phyloP scores from a whole-genome alignment of 1,284 basidiomycete genomes.

The Boletus albobrunnescens region DNA sequence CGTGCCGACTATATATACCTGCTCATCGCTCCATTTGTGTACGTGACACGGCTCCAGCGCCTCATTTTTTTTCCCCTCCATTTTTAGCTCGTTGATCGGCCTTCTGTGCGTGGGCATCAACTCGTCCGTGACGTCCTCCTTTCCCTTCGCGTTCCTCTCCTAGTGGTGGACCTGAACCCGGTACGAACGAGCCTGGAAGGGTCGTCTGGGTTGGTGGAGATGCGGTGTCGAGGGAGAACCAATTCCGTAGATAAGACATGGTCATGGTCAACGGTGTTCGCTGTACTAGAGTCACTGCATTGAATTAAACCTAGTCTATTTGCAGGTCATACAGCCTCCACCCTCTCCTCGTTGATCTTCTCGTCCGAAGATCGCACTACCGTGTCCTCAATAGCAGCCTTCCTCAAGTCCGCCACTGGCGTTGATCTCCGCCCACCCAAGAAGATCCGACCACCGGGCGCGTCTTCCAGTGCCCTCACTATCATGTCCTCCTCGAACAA shows the following conservation, averaged over 20 bases:
- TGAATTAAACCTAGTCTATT: too few relatives aligned
- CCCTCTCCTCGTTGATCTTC: slow-evolving; percentile 9
- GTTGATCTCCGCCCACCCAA: slow-evolving; percentile 33
- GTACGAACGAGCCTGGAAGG: slow-evolving; percentile 22
- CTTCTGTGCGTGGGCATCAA: slow-evolving; percentile 47
- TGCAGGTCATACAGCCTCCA: not conserved
- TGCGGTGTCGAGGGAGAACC: slow-evolving; percentile 40
- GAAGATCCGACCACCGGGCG: slow-evolving; percentile 43
- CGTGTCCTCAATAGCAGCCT: not conserved
- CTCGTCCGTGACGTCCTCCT: slow-evolving; percentile 38
- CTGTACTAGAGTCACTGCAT: too few relatives aligned
- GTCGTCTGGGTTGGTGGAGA: slow-evolving; percentile 1
- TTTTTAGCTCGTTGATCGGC: slow-evolving; percentile 35
- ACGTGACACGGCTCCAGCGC: too few relatives aligned
- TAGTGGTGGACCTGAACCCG: slow-evolving; percentile 57
- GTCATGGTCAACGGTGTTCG: too few relatives aligned
- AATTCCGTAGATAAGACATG: slow-evolving; percentile 46
- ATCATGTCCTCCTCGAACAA: slow-evolving; percentile 44
- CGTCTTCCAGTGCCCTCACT: slow-evolving; percentile 42
- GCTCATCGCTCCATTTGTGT: slow-evolving; percentile 27
- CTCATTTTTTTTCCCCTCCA: not conserved
- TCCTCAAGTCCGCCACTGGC: slow-evolving; percentile 30
- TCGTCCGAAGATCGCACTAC: not conserved
- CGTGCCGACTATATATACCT: slow-evolving; percentile 42
- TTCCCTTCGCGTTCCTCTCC: slow-evolving; percentile 49